A percentile compares a stretch with the other conserved stretches of the same genome.
Evolutionary conservation across 2,329 filamentous ascomycete species (phyloP).

Genomic region (Neonectria sp.): DNA sequence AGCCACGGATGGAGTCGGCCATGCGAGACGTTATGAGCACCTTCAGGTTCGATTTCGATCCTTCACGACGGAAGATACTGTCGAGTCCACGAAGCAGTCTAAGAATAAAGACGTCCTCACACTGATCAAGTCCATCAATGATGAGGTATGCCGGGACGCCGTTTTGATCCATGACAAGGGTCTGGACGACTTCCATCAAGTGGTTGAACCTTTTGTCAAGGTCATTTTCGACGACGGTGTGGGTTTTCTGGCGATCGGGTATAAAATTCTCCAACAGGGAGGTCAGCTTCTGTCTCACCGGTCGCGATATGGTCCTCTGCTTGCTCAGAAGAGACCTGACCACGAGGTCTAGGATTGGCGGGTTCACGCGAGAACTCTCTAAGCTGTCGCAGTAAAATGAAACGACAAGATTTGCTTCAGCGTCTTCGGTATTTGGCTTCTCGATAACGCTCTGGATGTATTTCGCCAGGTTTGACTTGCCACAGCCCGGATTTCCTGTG

Average conservation of each 20-base stretch:
- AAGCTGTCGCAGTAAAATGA: slow-evolving; percentile 42
- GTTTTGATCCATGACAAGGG: slow-evolving; percentile 21
- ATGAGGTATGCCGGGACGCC: slow-evolving; percentile 31
- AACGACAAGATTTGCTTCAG: slow-evolving; percentile 31
- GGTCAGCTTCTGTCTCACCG: slow-evolving; percentile 27
- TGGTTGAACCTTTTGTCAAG: slow-evolving; percentile 30
- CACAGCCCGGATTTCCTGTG: slow-evolving; percentile 39
- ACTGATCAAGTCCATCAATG: slow-evolving; percentile 42
- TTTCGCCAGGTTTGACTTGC: slow-evolving; percentile 41
- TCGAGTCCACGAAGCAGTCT: slow-evolving; percentile 34
- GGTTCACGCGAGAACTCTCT: slow-evolving; percentile 37
- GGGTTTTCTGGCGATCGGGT: slow-evolving; percentile 22
- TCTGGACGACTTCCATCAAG: slow-evolving; percentile 36
- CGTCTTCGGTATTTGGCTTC: slow-evolving; percentile 13
- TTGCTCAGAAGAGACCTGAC: slow-evolving; percentile 35
- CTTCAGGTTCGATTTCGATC: slow-evolving; percentile 16
- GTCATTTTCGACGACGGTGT: slow-evolving; percentile 6
- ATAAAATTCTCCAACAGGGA: slow-evolving; percentile 28
- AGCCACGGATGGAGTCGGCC: slow-evolving; percentile 37
- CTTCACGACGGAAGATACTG: slow-evolving; percentile 34
- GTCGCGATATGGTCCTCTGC: slow-evolving; percentile 27
- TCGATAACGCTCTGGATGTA: slow-evolving; percentile 39
- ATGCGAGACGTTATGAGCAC: slow-evolving; percentile 35
- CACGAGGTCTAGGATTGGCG: slow-evolving; percentile 38
- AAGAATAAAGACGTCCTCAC: slow-evolving; percentile 31